Evolutionary conservation across 2,329 filamentous ascomycete genomes (phyloP).

Genomic region (Penicillium sp.): DNA sequence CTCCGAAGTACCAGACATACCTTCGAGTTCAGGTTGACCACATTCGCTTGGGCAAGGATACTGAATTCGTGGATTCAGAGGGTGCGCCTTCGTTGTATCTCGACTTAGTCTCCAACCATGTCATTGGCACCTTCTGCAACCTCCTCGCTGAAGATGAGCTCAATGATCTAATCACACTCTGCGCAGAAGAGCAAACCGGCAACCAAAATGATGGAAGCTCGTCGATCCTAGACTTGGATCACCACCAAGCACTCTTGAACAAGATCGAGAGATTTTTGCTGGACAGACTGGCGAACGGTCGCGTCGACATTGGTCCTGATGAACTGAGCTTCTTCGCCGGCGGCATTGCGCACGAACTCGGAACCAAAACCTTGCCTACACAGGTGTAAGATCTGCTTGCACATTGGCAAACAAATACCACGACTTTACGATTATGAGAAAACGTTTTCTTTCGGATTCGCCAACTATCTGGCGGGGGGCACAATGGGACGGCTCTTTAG

Average conservation of each 20-base stretch:
- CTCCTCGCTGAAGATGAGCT: slow-evolving; percentile 40
- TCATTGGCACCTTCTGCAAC: slow-evolving; percentile 42
- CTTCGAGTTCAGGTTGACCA: slow-evolving; percentile 36
- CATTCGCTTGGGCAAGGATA: slow-evolving; percentile 32
- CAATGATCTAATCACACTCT: slow-evolving; percentile 31
- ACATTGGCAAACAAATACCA: slow-evolving; percentile 6
- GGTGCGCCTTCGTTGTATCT: slow-evolving; percentile 35
- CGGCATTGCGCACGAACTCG: slow-evolving; percentile 36
- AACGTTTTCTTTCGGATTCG: slow-evolving; percentile 8
- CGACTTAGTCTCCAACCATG: slow-evolving; percentile 37
- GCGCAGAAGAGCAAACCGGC: slow-evolving; percentile 20
- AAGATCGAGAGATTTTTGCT: slow-evolving; percentile 37
- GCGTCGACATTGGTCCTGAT: slow-evolving; percentile 34
- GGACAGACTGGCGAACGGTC: slow-evolving; percentile 32
- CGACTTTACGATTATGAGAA: slow-evolving; percentile 26
- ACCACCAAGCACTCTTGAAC: slow-evolving; percentile 27
- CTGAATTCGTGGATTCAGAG: slow-evolving; percentile 35
- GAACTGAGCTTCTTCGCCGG: slow-evolving; percentile 43
- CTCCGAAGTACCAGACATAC: slow-evolving; percentile 33
- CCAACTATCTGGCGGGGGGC: slow-evolving; percentile 6
- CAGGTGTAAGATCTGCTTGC: not conserved
- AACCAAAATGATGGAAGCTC: slow-evolving; percentile 10
- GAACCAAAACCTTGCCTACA: slow-evolving; percentile 18
- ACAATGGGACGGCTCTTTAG: slow-evolving; percentile 10
- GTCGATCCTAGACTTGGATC: slow-evolving; percentile 3